Percentiles rank a stretch among this genome's conserved stretches.
Conservation (phyloP, 805 yeast species). For the Ogataea salicorniae region DNA sequence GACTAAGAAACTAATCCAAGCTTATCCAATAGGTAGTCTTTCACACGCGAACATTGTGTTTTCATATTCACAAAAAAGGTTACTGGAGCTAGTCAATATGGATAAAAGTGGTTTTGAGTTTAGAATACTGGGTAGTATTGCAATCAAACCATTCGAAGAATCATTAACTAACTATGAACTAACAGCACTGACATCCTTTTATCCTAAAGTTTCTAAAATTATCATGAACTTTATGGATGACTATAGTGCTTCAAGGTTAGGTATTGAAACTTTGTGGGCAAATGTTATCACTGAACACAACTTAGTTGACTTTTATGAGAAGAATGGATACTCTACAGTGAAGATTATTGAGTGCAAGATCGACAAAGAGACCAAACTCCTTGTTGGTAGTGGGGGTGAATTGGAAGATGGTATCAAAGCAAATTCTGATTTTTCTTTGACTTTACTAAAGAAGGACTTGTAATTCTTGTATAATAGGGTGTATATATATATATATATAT, state of each 20-base stretch:
- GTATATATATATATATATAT: too few relatives aligned
- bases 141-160: slow-evolving; percentile 25
- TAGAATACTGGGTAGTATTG: slow-evolving; percentile 32
- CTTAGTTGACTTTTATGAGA: slow-evolving; percentile 40
- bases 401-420: slow-evolving; percentile 39
- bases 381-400: slow-evolving; percentile 6
- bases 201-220: slow-evolving; percentile 31
- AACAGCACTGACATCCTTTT: slow-evolving; percentile 50
- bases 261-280: slow-evolving; percentile 28
- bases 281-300: slow-evolving; percentile 46
- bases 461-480: neutral
- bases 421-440: slow-evolving; percentile 35
- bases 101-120: slow-evolving; percentile 12
- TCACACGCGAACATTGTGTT: slow-evolving; percentile 10
- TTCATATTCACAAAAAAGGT: neutral
- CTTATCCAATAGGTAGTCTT: slow-evolving; percentile 12
- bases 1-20: slow-evolving; percentile 14
- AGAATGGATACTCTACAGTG: slow-evolving; percentile 34
- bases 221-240: slow-evolving; percentile 17
- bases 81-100: neutral
- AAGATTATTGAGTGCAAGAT: slow-evolving; percentile 21
- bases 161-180: slow-evolving; percentile 31
- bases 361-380: slow-evolving; percentile 18
- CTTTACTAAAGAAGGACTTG: slow-evolving; percentile 29
- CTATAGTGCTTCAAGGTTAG: slow-evolving; percentile 6